These are phyloP conservation scores for Psilocybe azurescens DNA, from an alignment of 768 basidiomycete species.

Conservation along the genomic window DNA sequence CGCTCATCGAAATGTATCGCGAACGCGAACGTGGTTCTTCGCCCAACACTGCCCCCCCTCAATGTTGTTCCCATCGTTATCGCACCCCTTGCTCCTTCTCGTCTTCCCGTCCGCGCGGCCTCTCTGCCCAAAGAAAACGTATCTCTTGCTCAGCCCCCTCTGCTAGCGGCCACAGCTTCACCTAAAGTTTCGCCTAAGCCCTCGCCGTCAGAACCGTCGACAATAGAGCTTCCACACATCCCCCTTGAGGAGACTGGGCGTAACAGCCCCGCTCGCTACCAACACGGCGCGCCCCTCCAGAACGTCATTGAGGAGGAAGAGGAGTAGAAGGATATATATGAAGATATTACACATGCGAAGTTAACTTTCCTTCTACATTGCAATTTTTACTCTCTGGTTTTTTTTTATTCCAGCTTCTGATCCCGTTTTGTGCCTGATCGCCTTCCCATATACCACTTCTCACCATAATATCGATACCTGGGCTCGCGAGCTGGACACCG, in stretches of 20 bases:
- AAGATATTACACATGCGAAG: conserved; percentile 2
- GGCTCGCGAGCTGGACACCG: conserved; percentile 16
- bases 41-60: conserved; percentile 25
- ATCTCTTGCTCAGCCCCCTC: conserved; percentile 27
- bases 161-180: conserved; percentile 28
- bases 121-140: conserved; percentile 25
- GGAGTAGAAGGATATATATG: conserved; percentile 45
- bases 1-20: conserved; percentile 87
- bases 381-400: neutral
- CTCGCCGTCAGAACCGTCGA: conserved; percentile 33
- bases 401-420: conserved; percentile 1
- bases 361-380: neutral
- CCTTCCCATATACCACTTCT: conserved; percentile 16
- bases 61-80: conserved; percentile 27
- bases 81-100: conserved; percentile 42
- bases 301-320: conserved; percentile 88
- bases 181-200: conserved; percentile 28
- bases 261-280: conserved; percentile 72
- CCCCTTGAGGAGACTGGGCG: conserved; percentile 55
- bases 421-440: neutral
- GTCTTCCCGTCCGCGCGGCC: conserved; percentile 43
- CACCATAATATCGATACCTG: conserved; percentile 19
- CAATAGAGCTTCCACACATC: conserved; percentile 37
- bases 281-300: conserved; percentile 86
- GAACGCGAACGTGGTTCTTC: conserved; percentile 62